Evolutionary conservation across 345 rosid species (phyloP).

Genomic region (Odontarrhena argentea): DNA sequence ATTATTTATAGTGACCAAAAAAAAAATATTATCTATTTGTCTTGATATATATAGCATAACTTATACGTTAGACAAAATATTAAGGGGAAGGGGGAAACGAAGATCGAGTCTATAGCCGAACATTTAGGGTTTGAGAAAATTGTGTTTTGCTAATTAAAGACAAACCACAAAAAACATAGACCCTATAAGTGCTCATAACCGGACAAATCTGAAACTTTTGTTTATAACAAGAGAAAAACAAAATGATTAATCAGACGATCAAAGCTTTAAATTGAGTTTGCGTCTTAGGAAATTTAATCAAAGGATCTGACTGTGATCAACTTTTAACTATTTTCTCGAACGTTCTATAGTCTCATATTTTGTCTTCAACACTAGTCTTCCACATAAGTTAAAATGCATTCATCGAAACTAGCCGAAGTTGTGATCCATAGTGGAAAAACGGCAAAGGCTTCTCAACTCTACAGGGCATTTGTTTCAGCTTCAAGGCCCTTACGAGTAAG

Average conservation of each 20-base stretch:
- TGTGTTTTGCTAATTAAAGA: neutral
- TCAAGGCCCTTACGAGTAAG: conserved; percentile 43
- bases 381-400: conserved; percentile 26
- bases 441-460: conserved; percentile 27
- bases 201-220: neutral
- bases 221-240: neutral
- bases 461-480: conserved; percentile 38
- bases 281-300: conserved; percentile 7
- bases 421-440: conserved; percentile 29
- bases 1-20: no score
- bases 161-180: conserved; percentile 8
- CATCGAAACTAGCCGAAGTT: conserved; percentile 34
- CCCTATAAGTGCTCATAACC: conserved; percentile 35
- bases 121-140: conserved; percentile 28
- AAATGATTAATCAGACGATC: neutral
- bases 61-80: neutral
- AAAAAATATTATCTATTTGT: no score
- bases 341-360: neutral
- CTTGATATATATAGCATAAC: no score
- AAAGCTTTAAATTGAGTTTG: conserved; percentile 22
- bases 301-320: neutral
- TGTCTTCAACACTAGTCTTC: neutral
- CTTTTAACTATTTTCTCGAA: conserved; percentile 1
- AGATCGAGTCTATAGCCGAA: conserved; percentile 33
- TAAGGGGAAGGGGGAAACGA: neutral